Evolutionary conservation across 768 basidiomycete genomes (phyloP).

Genomic region (Podaxis sp.): DNA sequence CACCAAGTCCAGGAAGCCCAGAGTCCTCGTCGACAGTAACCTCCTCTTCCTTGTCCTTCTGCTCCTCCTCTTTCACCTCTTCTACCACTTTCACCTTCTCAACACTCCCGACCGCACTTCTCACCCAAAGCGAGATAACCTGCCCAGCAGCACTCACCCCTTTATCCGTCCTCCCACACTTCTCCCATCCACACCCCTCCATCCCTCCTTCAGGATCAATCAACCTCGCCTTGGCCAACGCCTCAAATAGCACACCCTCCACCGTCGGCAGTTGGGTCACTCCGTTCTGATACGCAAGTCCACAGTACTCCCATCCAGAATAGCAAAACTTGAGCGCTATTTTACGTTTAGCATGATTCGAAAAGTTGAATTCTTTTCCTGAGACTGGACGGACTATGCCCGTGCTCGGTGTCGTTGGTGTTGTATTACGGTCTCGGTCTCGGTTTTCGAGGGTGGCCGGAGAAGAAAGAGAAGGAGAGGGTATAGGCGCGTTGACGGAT

Average conservation of each 20-base stretch:
- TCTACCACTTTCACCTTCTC: slow-evolving; percentile 15
- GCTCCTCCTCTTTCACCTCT: slow-evolving; percentile 13
- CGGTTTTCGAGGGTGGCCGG: background rate
- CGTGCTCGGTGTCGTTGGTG: background rate
- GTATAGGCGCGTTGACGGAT: slow-evolving; percentile 8
- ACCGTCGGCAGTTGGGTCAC: slow-evolving; percentile 84
- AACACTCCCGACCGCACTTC: slow-evolving; percentile 56
- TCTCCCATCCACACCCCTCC: slow-evolving; percentile 87
- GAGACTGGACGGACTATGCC: background rate
- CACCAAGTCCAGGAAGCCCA: slow-evolving; percentile 22
- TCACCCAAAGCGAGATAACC: slow-evolving; percentile 88
- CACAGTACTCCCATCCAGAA: slow-evolving; percentile 89
- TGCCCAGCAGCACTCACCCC: slow-evolving; percentile 95
- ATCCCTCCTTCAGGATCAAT: slow-evolving; percentile 72
- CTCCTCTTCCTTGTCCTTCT: slow-evolving; percentile 1
- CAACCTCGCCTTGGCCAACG: slow-evolving; percentile 73
- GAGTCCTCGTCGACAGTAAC: background rate
- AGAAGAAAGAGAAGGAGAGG: slow-evolving; percentile 1
- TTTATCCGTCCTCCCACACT: slow-evolving; percentile 92
- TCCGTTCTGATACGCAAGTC: slow-evolving; percentile 77
- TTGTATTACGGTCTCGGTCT: background rate
- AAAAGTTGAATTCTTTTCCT: slow-evolving; percentile 54
- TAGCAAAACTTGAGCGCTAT: slow-evolving; percentile 95
- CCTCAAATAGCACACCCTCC: slow-evolving; percentile 81
- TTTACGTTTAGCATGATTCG: slow-evolving; percentile 73